Conservation (phyloP, 2,329 filamentous ascomycete species). For the Alternaria gansuensis region DNA sequence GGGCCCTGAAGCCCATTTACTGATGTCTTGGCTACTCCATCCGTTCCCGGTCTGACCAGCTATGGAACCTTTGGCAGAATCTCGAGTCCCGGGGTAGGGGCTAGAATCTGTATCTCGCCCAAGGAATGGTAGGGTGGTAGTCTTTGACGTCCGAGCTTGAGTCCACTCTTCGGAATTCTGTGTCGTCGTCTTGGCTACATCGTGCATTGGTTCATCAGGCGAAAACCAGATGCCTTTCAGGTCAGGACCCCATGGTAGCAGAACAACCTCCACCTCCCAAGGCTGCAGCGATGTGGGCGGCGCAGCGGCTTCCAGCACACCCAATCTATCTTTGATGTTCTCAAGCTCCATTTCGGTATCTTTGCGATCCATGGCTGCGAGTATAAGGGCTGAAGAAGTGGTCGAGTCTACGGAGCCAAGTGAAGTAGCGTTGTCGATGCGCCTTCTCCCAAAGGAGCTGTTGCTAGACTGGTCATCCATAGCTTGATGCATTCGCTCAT, state of each 20-base stretch:
- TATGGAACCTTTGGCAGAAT: slow-evolving; percentile 25
- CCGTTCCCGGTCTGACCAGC: slow-evolving; percentile 54
- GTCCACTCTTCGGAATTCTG: slow-evolving; percentile 60
- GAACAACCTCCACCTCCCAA: slow-evolving; percentile 79
- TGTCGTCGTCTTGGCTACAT: slow-evolving; percentile 47
- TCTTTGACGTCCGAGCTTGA: slow-evolving; percentile 42
- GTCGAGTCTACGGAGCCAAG: slow-evolving; percentile 53
- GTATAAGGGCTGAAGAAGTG: slow-evolving; percentile 51
- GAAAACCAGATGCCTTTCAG: slow-evolving; percentile 64
- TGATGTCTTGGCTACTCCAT: slow-evolving; percentile 60
- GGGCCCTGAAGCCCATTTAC: slow-evolving; percentile 58
- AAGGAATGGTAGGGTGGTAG: slow-evolving; percentile 18
- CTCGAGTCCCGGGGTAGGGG: slow-evolving; percentile 26
- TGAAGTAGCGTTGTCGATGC: slow-evolving; percentile 48
- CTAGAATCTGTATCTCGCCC: slow-evolving; percentile 40
- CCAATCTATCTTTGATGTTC: slow-evolving; percentile 58
- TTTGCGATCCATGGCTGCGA: slow-evolving; percentile 48
- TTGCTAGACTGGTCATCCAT: slow-evolving; percentile 45
- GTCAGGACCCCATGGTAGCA: slow-evolving; percentile 72
- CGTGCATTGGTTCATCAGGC: slow-evolving; percentile 52
- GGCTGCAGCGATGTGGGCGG: slow-evolving; percentile 70
- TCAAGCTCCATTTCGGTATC: slow-evolving; percentile 58
- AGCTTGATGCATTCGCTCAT: slow-evolving; percentile 48
- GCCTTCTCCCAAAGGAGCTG: slow-evolving; percentile 39
- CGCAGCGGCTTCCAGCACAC: slow-evolving; percentile 65